Conservation (phyloP, 108 stramenopile species). For the Cyclotella baltica region DNA sequence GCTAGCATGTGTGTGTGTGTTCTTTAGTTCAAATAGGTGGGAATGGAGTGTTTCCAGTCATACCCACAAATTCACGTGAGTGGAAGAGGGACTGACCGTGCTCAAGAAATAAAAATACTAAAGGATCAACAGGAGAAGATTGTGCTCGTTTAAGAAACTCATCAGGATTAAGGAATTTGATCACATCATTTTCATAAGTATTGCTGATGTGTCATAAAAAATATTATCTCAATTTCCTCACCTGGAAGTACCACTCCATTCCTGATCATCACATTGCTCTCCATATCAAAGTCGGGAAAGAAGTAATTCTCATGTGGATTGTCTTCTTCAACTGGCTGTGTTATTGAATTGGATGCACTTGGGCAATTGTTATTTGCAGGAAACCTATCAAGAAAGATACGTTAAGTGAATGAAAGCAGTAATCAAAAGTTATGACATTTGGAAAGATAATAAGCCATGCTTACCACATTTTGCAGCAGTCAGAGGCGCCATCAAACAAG, state of each 20-base stretch:
- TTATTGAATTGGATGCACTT: not conserved
- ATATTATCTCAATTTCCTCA: not conserved
- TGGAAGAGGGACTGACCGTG: too few relatives aligned
- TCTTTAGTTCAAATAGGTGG: too few relatives aligned
- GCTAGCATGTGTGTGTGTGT: too few relatives aligned
- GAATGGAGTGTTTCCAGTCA: too few relatives aligned
- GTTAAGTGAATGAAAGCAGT: not conserved
- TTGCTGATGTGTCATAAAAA: too few relatives aligned
- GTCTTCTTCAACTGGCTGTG: not conserved
- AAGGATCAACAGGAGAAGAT: too few relatives aligned
- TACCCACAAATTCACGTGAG: too few relatives aligned
- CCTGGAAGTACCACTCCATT: conserved; percentile 29
- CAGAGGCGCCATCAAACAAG: conserved; percentile 1
- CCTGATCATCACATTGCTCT: not conserved
- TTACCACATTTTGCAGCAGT: conserved; percentile 25
- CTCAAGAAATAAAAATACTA: too few relatives aligned
- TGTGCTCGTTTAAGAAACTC: too few relatives aligned
- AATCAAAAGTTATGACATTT: not conserved
- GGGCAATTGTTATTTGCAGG: conserved; percentile 14
- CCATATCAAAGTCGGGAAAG: conserved; percentile 12
- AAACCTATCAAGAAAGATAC: conserved; percentile 3
- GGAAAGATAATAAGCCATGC: not conserved
- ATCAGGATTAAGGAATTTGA: too few relatives aligned
- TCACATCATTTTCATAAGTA: too few relatives aligned
- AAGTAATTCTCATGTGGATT: conserved; percentile 11